phyloP scores from a whole-genome alignment of 257 asterid species.

The Thymus quinquecostatus region DNA sequence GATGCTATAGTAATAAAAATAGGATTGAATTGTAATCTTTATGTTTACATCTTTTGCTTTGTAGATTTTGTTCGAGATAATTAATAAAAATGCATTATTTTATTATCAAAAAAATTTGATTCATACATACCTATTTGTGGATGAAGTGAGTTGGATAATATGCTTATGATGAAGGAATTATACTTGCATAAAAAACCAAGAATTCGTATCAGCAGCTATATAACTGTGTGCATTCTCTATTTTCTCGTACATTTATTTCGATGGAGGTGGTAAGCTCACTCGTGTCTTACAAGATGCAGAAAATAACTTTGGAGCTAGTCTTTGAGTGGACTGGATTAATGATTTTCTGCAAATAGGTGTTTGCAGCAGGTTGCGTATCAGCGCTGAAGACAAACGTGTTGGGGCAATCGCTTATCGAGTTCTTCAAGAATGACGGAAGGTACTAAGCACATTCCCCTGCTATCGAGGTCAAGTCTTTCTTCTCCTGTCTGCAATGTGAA shows the following conservation, averaged over 20 bases:
- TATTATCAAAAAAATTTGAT: slow-evolving; percentile 10
- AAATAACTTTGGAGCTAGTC: not conserved
- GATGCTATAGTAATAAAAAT: slow-evolving; percentile 22
- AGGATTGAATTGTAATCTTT: slow-evolving; percentile 28
- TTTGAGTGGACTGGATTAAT: not conserved
- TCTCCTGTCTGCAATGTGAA: slow-evolving; percentile 36
- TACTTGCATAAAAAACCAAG: not conserved
- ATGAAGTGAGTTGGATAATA: not conserved
- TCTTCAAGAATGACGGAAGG: slow-evolving; percentile 39
- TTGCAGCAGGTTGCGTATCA: slow-evolving; percentile 8
- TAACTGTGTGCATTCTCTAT: slow-evolving; percentile 20
- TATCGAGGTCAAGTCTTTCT: slow-evolving; percentile 36
- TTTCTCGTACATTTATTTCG: not conserved
- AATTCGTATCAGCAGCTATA: slow-evolving; percentile 5
- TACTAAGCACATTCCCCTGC: slow-evolving; percentile 54
- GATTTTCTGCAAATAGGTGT: not conserved
- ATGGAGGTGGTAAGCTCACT: slow-evolving; percentile 3
- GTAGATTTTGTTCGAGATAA: slow-evolving; percentile 22
- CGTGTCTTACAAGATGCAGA: slow-evolving; percentile 7
- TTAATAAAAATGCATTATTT: slow-evolving; percentile 30
- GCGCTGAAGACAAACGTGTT: not conserved
- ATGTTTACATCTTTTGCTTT: not conserved
- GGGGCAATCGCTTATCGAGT: slow-evolving; percentile 17
- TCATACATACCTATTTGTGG: not conserved
- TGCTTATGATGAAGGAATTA: not conserved